A percentile compares a stretch with the other conserved stretches of the same genome.
These are phyloP conservation scores for Cyclospora cayetanensis DNA, from an alignment of 169 alveolate genomes.

Conservation along the genomic window DNA sequence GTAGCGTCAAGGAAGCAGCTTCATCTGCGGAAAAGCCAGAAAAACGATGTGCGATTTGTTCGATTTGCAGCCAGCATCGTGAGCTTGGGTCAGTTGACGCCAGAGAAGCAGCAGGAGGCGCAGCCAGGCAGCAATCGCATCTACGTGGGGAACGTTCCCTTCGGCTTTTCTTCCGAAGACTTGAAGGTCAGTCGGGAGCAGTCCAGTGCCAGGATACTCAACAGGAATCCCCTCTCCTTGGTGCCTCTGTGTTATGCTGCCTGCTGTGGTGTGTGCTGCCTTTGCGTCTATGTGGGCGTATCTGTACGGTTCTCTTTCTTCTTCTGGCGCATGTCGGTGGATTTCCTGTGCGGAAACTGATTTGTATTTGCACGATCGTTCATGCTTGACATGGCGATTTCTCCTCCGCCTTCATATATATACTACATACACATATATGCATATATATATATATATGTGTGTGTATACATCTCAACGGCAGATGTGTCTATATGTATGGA, in stretches of 20 bases:
- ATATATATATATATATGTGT: background rate
- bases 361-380: too few relatives aligned
- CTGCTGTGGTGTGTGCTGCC: background rate
- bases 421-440: background rate
- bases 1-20: background rate
- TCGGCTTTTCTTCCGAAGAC: constrained; percentile 77
- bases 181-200: constrained; percentile 57
- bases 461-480: background rate
- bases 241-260: background rate
- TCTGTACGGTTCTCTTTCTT: too few relatives aligned
- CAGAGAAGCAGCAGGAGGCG: background rate
- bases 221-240: background rate
- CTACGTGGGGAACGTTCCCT: constrained; percentile 81
- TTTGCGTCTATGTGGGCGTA: background rate
- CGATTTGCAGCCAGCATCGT: background rate
- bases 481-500: background rate
- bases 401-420: too few relatives aligned
- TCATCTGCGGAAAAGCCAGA: background rate
- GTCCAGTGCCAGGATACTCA: too few relatives aligned
- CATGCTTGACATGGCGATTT: background rate
- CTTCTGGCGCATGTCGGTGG: too few relatives aligned
- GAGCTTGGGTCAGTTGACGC: background rate
- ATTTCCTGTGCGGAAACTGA: too few relatives aligned
- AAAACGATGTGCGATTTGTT: background rate
- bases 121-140: constrained; percentile 68